These are phyloP conservation scores for Proliferodiscus dingleyae DNA, from an alignment of 2,329 filamentous ascomycete species.

Conservation along the genomic window DNA sequence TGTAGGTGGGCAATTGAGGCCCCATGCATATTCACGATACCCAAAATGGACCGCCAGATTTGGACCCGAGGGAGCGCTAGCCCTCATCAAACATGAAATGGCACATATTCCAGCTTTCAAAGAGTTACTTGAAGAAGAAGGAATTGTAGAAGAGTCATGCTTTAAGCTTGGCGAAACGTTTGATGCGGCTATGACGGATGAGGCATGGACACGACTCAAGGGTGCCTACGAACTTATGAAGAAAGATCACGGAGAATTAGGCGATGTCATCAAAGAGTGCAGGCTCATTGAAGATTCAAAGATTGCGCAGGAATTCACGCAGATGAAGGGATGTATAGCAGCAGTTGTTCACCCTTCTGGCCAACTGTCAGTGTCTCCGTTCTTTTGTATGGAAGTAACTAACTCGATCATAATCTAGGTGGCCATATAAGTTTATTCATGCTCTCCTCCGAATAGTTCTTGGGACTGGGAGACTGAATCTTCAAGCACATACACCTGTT, in stretches of 20 bases:
- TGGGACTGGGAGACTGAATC: slow-evolving; percentile 39
- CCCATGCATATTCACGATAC: slow-evolving; percentile 31
- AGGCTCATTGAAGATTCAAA: slow-evolving; percentile 30
- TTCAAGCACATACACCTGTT: slow-evolving; percentile 49
- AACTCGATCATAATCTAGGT: background rate
- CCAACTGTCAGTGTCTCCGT: slow-evolving; percentile 2
- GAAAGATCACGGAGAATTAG: slow-evolving; percentile 26
- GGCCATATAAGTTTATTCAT: slow-evolving; percentile 50
- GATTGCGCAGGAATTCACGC: slow-evolving; percentile 29
- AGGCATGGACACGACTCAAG: slow-evolving; percentile 28
- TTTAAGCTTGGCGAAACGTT: slow-evolving; percentile 31
- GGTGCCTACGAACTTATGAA: slow-evolving; percentile 27
- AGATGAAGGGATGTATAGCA: slow-evolving; percentile 29
- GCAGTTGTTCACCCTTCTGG: slow-evolving; percentile 27
- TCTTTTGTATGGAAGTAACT: background rate
- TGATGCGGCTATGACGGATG: slow-evolving; percentile 32
- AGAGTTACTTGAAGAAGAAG: slow-evolving; percentile 33
- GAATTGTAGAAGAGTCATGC: slow-evolving; percentile 29
- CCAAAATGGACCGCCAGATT: slow-evolving; percentile 27
- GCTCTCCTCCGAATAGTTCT: slow-evolving; percentile 47
- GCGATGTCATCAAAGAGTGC: slow-evolving; percentile 27
- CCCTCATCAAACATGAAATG: slow-evolving; percentile 29
- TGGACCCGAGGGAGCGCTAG: slow-evolving; percentile 27
- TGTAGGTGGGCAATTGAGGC: slow-evolving; percentile 33
- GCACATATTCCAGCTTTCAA: slow-evolving; percentile 34